Evolutionary conservation across 805 yeast species (phyloP).

Genomic region (Soucietia sequanensis): DNA sequence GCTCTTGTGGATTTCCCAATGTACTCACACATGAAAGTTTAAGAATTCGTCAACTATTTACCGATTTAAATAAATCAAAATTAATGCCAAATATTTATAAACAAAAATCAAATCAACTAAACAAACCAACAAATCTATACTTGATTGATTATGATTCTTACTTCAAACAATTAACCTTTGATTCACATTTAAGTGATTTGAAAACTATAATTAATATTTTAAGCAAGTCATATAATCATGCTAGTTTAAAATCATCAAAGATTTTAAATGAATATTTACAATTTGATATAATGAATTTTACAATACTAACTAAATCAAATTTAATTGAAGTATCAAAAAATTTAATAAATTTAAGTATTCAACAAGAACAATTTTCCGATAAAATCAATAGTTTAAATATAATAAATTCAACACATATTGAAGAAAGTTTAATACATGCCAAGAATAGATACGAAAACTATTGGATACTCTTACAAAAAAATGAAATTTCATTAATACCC

Average conservation of each 20-base stretch:
- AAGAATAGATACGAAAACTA: conserved; percentile 12
- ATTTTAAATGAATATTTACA: conserved; percentile 4
- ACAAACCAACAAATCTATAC: neutral
- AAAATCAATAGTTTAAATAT: conserved; percentile 16
- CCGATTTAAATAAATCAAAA: conserved; percentile 6
- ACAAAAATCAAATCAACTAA: neutral
- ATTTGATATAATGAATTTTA: conserved; percentile 5
- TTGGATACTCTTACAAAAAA: conserved; percentile 3
- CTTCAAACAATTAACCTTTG: conserved; percentile 1
- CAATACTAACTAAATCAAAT: conserved; percentile 3
- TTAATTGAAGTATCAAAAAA: conserved; percentile 10
- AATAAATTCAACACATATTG: conserved; percentile 11
- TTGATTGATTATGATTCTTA: neutral
- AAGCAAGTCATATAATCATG: neutral
- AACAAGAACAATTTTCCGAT: conserved; percentile 14
- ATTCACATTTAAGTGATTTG: neutral
- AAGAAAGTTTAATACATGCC: conserved; percentile 11
- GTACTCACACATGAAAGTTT: conserved; percentile 12
- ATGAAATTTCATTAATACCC: conserved; percentile 10
- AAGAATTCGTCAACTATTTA: conserved; percentile 13
- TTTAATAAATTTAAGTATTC: conserved; percentile 14
- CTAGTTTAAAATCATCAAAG: neutral
- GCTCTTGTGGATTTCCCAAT: conserved; percentile 6
- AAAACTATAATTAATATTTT: neutral
- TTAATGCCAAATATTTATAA: conserved; percentile 3